These are phyloP conservation scores for Boletus rufocinnamomeus DNA, from an alignment of 768 basidiomycete genomes.

Conservation along the genomic window DNA sequence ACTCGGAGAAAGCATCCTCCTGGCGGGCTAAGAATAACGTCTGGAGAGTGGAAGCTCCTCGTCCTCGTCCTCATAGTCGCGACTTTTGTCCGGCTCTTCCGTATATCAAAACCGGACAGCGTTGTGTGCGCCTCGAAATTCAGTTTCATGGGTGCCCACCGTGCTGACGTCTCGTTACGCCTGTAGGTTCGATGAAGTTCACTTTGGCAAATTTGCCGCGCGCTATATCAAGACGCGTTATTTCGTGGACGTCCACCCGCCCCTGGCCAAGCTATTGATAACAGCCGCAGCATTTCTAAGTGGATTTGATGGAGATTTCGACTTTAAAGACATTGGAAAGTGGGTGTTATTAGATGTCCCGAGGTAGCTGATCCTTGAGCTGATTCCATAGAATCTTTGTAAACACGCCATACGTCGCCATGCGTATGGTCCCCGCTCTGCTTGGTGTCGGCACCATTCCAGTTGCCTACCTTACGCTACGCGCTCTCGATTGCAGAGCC, in stretches of 20 bases:
- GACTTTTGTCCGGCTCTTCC: slow-evolving; percentile 78
- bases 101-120: slow-evolving; percentile 81
- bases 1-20: slow-evolving; percentile 47
- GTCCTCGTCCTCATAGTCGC: slow-evolving; percentile 68
- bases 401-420: slow-evolving; percentile 90
- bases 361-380: background rate
- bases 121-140: slow-evolving; percentile 72
- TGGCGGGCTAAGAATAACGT: slow-evolving; percentile 65
- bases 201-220: slow-evolving; percentile 95
- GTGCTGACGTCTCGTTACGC: slow-evolving; percentile 2
- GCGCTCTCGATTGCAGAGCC: slow-evolving; percentile 87
- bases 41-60: slow-evolving; percentile 79
- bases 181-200: slow-evolving; percentile 93
- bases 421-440: slow-evolving; percentile 92
- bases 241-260: slow-evolving; percentile 96
- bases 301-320: slow-evolving; percentile 91
- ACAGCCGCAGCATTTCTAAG: slow-evolving; percentile 86
- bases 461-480: slow-evolving; percentile 89
- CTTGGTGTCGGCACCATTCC: slow-evolving; percentile 91
- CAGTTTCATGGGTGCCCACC: background rate
- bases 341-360: slow-evolving; percentile 40
- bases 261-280: slow-evolving; percentile 93
- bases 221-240: slow-evolving; percentile 93
- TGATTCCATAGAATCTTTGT: slow-evolving; percentile 66
- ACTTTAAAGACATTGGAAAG: slow-evolving; percentile 98